These are phyloP conservation scores for Truncatella angustata DNA, from an alignment of 2,329 filamentous ascomycete species.

Conservation along the genomic window DNA sequence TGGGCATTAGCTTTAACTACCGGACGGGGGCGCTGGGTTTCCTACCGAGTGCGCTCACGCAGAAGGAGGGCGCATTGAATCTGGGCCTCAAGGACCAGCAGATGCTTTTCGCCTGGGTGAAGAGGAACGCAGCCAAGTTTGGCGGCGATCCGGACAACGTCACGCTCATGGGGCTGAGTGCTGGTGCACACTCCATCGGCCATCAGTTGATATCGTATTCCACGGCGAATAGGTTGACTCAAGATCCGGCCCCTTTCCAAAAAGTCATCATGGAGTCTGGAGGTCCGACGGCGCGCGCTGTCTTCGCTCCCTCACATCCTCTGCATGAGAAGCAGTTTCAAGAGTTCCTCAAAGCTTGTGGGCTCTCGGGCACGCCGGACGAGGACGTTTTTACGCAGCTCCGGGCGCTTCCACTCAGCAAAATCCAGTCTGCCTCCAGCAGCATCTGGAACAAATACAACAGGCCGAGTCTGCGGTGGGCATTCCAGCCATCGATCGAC, in stretches of 20 bases:
- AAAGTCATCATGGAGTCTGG: slow-evolving; percentile 58
- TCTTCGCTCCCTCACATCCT: slow-evolving; percentile 52
- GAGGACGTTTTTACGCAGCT: slow-evolving; percentile 51
- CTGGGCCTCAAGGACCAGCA: slow-evolving; percentile 64
- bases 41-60: slow-evolving; percentile 53
- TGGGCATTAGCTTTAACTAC: slow-evolving; percentile 62
- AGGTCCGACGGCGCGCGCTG: slow-evolving; percentile 52
- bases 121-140: slow-evolving; percentile 56
- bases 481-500: slow-evolving; percentile 71
- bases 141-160: slow-evolving; percentile 58
- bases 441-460: slow-evolving; percentile 42
- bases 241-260: slow-evolving; percentile 41
- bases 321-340: slow-evolving; percentile 55
- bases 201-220: slow-evolving; percentile 61
- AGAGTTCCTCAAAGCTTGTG: slow-evolving; percentile 51
- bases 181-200: slow-evolving; percentile 65
- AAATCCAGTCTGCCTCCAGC: slow-evolving; percentile 39
- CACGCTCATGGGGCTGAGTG: slow-evolving; percentile 61
- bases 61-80: slow-evolving; percentile 58
- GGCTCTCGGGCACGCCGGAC: slow-evolving; percentile 47
- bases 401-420: slow-evolving; percentile 37
- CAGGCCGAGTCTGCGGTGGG: slow-evolving; percentile 47
- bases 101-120: slow-evolving; percentile 58
- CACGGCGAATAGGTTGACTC: slow-evolving; percentile 30
- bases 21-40: slow-evolving; percentile 69